Evolutionary conservation across 257 asterid genomes (phyloP).

Genomic region (Nyctanthes arbortristis): DNA sequence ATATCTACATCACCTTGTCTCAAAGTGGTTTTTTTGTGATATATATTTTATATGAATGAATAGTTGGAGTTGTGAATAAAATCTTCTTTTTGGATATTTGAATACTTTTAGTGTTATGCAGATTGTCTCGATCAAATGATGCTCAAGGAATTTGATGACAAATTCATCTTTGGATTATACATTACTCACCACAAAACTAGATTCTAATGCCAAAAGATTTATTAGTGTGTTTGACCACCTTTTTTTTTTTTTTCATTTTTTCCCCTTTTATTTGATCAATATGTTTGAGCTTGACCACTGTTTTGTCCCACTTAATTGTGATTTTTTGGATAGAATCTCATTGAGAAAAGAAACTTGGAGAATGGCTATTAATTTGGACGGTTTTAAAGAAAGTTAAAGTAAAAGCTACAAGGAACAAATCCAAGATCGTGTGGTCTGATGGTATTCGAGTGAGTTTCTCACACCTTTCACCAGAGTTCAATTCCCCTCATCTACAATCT

Average conservation of each 20-base stretch:
- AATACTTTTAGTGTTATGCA: neutral
- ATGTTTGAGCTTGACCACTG: slow-evolving; percentile 18
- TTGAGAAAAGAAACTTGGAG: neutral
- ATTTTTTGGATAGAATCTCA: neutral
- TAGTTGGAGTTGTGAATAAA: no score
- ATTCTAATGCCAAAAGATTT: slow-evolving; percentile 18
- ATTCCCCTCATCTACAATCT: no score
- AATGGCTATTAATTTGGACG: neutral
- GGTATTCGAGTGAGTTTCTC: no score
- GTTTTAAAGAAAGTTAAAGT: neutral
- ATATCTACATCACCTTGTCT: no score
- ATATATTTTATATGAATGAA: neutral
- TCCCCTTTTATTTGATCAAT: no score
- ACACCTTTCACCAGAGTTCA: no score
- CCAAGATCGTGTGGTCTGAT: no score
- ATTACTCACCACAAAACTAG: slow-evolving; percentile 25
- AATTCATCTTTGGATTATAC: slow-evolving; percentile 17
- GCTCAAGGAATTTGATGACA: neutral
- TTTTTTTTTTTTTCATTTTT: no score
- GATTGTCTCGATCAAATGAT: neutral
- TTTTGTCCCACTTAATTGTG: slow-evolving; percentile 21
- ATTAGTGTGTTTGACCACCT: slow-evolving; percentile 23
- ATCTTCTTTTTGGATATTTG: neutral
- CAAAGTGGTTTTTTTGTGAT: neutral
- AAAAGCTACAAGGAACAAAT: neutral